These are phyloP conservation scores for Acacia melanoxylon DNA, from an alignment of 306 rosid species.

Conservation along the genomic window DNA sequence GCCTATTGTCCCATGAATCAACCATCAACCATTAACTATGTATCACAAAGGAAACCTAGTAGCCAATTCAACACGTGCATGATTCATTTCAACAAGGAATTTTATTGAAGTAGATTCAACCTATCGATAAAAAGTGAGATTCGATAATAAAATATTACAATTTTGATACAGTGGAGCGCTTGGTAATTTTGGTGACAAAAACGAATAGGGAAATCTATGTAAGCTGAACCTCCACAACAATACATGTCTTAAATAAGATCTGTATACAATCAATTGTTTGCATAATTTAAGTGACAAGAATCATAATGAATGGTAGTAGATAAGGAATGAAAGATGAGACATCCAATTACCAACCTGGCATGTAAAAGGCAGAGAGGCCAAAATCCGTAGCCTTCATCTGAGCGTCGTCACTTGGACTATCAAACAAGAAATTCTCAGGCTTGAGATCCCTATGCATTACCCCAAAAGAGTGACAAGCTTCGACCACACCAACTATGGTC, in stretches of 20 bases:
- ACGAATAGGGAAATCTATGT: background rate
- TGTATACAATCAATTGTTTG: background rate
- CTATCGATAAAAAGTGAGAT: background rate
- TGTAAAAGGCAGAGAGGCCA: slow-evolving; percentile 78
- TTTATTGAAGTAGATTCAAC: background rate
- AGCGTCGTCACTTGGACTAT: slow-evolving; percentile 69
- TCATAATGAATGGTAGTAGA: background rate
- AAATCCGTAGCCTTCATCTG: slow-evolving; percentile 82
- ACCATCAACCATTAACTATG: background rate
- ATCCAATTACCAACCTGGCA: slow-evolving; percentile 62
- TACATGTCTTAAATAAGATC: background rate
- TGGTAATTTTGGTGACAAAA: background rate
- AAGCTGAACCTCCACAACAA: background rate
- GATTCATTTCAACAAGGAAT: slow-evolving; percentile 12
- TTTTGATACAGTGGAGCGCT: background rate
- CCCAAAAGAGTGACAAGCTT: slow-evolving; percentile 90
- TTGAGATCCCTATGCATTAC: slow-evolving; percentile 95
- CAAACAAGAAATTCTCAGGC: slow-evolving; percentile 94
- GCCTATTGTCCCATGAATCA: background rate
- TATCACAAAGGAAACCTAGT: background rate
- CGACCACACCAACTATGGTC: slow-evolving; percentile 82
- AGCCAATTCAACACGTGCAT: background rate
- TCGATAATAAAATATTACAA: background rate
- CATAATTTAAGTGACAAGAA: background rate
- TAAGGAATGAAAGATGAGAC: background rate